Evolutionary conservation across 257 asterid species (phyloP).

Genomic region (Nyctanthes arbortristis): DNA sequence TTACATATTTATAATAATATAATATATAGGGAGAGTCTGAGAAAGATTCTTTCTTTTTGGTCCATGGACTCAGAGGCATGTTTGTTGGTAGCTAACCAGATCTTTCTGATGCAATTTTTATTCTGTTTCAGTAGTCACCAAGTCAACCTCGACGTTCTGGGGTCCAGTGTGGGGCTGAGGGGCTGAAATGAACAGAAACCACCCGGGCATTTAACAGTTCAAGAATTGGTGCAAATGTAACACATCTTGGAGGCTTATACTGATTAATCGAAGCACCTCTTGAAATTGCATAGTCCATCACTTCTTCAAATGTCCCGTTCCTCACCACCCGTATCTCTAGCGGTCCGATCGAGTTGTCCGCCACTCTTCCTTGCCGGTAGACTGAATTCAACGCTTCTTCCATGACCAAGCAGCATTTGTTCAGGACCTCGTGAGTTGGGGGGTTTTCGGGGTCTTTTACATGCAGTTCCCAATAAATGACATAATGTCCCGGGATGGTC

Average conservation of each 20-base stretch:
- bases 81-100: not conserved
- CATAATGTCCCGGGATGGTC: conserved; percentile 43
- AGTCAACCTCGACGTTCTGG: conserved; percentile 25
- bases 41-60: not conserved
- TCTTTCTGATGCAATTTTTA: not conserved
- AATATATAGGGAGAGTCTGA: not conserved
- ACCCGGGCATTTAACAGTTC: conserved; percentile 38
- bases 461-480: conserved; percentile 39
- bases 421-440: conserved; percentile 27
- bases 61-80: not conserved
- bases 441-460: conserved; percentile 7
- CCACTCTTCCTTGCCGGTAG: conserved; percentile 42
- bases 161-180: conserved; percentile 30
- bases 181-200: conserved; percentile 33
- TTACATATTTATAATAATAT: not conserved
- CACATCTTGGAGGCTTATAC: conserved; percentile 52
- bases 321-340: conserved; percentile 40
- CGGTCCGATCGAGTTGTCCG: conserved; percentile 45
- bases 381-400: conserved; percentile 47
- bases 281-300: conserved; percentile 46
- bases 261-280: conserved; percentile 48
- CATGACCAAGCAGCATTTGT: conserved; percentile 37
- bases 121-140: not conserved
- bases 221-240: conserved; percentile 40
- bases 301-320: conserved; percentile 46